phyloP scores from a whole-genome alignment of 805 yeast species.

The Priceomyces melissophilus region DNA sequence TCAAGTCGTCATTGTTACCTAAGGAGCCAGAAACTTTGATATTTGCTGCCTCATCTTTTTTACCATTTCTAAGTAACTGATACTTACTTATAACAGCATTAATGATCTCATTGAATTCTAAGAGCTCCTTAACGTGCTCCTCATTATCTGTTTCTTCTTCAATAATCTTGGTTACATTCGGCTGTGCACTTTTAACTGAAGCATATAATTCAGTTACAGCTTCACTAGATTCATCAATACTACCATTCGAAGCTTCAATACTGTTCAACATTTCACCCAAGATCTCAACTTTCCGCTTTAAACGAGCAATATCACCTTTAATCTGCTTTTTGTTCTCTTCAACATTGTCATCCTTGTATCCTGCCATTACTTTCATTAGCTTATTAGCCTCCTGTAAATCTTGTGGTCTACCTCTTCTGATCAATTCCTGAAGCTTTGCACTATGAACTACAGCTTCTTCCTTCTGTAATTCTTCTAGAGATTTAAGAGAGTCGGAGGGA shows the following conservation, averaged over 20 bases:
- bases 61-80: slow-evolving; percentile 62
- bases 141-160: slow-evolving; percentile 76
- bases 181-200: slow-evolving; percentile 78
- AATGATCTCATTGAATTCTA: slow-evolving; percentile 71
- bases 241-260: slow-evolving; percentile 38
- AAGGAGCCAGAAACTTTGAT: slow-evolving; percentile 33
- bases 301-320: slow-evolving; percentile 76
- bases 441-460: slow-evolving; percentile 92
- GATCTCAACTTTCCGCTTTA: slow-evolving; percentile 81
- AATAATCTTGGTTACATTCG: slow-evolving; percentile 79
- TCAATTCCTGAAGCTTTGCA: slow-evolving; percentile 92
- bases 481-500: slow-evolving; percentile 81
- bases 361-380: slow-evolving; percentile 97
- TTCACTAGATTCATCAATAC: slow-evolving; percentile 52
- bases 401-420: slow-evolving; percentile 91
- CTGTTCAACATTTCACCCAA: slow-evolving; percentile 79
- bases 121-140: slow-evolving; percentile 58
- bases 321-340: slow-evolving; percentile 75
- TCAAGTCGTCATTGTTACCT: slow-evolving; percentile 25
- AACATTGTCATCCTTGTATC: slow-evolving; percentile 81
- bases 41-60: slow-evolving; percentile 50
- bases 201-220: slow-evolving; percentile 75
- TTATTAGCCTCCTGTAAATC: slow-evolving; percentile 96
- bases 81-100: slow-evolving; percentile 67
- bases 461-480: slow-evolving; percentile 84